Evolutionary conservation across 371 early-diverging fungal genomes (phyloP), one percentile per base, ranked within the genome.

Genomic region (Mortierella sp.): DNA sequence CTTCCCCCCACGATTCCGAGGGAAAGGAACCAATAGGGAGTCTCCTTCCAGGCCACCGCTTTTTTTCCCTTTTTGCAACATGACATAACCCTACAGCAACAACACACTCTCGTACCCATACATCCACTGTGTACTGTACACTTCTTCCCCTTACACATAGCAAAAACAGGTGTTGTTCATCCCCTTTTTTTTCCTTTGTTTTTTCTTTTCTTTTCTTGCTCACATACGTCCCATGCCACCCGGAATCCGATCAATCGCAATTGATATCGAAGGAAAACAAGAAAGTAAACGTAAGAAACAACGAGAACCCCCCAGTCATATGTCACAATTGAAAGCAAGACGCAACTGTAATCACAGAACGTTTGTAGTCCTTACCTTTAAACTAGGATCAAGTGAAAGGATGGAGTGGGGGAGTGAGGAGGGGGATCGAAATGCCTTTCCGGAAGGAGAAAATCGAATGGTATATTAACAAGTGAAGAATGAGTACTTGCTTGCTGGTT

Each of bases 11-110:
- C 43, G 68, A 68, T 68, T 68, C 68, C 68, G 68, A 68, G 41
- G 38, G 24, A 68, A 41, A 68, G 68, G 68, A 68, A 68, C 68
- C 68, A 68, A 68, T 68, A 68, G 41, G 68, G 38, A 3, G 24
- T 1, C 24, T 41, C 41, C 68, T 68, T 68, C 68, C 68, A 68
- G 68, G 68, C 68, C 68, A 68, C 68, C 21, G 18, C 21, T 63
- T 68, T 38, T 74, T 74, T 74, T 35, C 35, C 24, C 14, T 55
- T 56, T 12, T 73, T 32, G 51, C 27, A 41, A 38, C 68, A 68
- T 68, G 68, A 68, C 68, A 68, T 68, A 68, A 68, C 71, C 71
- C 72, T 49, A 44, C 35, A 29, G 48, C 49, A 44, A 32, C 49
- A 49, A 72, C 72, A 46, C 48, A 29, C 11, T 46, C 44, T 71